Base-by-base conservation (phyloP, 2,329 filamentous ascomycete genomes). In the Fusarium sacchari region DNA sequence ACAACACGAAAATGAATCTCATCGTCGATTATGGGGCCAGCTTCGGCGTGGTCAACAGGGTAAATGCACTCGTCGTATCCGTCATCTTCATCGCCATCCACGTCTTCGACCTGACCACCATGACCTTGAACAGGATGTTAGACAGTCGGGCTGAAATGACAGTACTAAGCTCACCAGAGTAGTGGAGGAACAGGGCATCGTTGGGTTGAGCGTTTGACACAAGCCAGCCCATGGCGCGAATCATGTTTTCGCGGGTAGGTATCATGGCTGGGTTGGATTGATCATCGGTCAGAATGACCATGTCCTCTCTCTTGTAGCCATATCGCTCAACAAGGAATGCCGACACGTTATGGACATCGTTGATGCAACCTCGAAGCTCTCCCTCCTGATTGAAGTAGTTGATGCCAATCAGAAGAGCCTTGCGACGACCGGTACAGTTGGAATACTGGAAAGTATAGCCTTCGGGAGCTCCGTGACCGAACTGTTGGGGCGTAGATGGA, bases 1-100 rank as follows among this genome's bases (percentile, higher is more conserved):
- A 99, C 96, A 84, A 95, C 91, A 77, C 92, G 90, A 76, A 88
- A 86, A 81, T 96, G 93, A 84, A 94, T 93, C 81, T 94, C 91
- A 78, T 95, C 93, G 79, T 95, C 93, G 64, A 93, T 89, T 67
- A 95, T 93, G 81, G 93, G 91, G 39, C 92, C 92, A n/a, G 88
- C 88, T 30, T 85, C 82, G 67, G 90, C 84, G 82, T 92, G 93
- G 80, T 95, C 93, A 49, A 94, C 91, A 0, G 93, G 93, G 81
- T 94, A 95, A 75, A 95, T 94, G 67, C 93, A 91, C 80, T 95
- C 93, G 77, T 95, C 93, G 74, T 89, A 91, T 72, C 93, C 93
- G 78, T 95, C 93, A 36, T 93, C 91, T 80, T 95, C 93, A 78
- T 95, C 93, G 43, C 92, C 92, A 77, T 94, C 91, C 28, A 88